Base-by-base conservation (phyloP, 2,329 filamentous ascomycete species). In the Daldinia eschscholtzii region DNA sequence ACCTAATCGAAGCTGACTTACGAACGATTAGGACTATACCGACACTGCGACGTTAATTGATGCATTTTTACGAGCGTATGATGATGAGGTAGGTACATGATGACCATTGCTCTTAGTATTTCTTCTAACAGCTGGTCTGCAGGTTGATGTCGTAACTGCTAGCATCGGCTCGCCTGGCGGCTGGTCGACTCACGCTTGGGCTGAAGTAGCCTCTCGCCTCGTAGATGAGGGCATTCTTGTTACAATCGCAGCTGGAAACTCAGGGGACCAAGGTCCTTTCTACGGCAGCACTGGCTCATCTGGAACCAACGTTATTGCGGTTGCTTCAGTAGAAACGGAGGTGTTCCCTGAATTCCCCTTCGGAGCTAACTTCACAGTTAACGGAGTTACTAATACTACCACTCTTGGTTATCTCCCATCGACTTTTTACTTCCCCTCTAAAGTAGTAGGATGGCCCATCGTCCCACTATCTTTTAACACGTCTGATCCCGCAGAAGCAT, bases 241-340 rank as follows among this genome's bases (percentile, higher is more conserved):
- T 15, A 82, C 83, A 9, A 82, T 87, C 26, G 82, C 85, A 1
- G 84, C 83, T 4, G 86, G 86, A 13, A 88, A 88, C 61, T 81
- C 83, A 15, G 86, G 86, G 26, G 77, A 77, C 13, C 75, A 77
- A 10, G 86, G 86, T 0, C 80, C 85, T 0, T 87, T 87, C 74
- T 84, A 81, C 33, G 78, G 79, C 5, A 78, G 77, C 46, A 79
- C 77, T 4, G 83, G 82, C 3, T 78, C 82, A 1, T 79, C 81
- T 6, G 83, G 81, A 3, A 77, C 76, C 33, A 78, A 80, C n/a
- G 82, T 83, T 3, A 79, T 83, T 9, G 78, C 82, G 3, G 79
- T 85, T 26, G 84, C 82, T 20, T 84, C 84, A 0, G 76, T 84
- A 41, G 73, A 75, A n/a, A 77, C 76, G 2, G 75, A 78, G 23